These are phyloP conservation scores for Yamadazyma phyllophila DNA, from an alignment of 805 yeast genomes.

Conservation along the genomic window DNA sequence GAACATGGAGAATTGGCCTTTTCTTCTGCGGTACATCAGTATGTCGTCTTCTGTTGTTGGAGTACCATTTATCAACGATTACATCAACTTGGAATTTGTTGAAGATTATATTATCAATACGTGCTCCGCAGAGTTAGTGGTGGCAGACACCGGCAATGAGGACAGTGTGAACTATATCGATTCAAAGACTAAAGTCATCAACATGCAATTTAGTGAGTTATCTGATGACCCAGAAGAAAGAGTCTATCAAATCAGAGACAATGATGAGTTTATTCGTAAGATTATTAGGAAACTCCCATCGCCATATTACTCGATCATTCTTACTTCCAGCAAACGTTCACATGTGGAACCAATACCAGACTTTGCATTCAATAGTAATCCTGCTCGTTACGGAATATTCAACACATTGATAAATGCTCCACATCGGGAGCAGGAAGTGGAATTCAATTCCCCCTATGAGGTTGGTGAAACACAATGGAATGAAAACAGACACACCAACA, in stretches of 20 bases:
- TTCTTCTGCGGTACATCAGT: slow-evolving; percentile 49
- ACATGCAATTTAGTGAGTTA: slow-evolving; percentile 55
- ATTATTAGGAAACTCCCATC: slow-evolving; percentile 70
- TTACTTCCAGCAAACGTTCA: slow-evolving; percentile 38
- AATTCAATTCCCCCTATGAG: slow-evolving; percentile 47
- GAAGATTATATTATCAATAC: slow-evolving; percentile 41
- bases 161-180: slow-evolving; percentile 56
- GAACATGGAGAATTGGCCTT: slow-evolving; percentile 42
- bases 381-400: slow-evolving; percentile 44
- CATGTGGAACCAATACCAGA: slow-evolving; percentile 31
- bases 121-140: slow-evolving; percentile 52
- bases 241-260: slow-evolving; percentile 25
- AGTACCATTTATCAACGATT: slow-evolving; percentile 49
- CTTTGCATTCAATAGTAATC: slow-evolving; percentile 27
- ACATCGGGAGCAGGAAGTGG: slow-evolving; percentile 49
- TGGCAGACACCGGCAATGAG: slow-evolving; percentile 36
- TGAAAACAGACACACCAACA: slow-evolving; percentile 25
- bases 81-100: slow-evolving; percentile 43
- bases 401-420: slow-evolving; percentile 55
- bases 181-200: slow-evolving; percentile 58
- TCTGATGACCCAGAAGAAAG: slow-evolving; percentile 19
- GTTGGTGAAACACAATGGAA: slow-evolving; percentile 28
- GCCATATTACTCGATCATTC: slow-evolving; percentile 62
- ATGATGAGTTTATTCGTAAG: slow-evolving; percentile 50
- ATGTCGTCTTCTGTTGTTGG: slow-evolving; percentile 61